Conservation (phyloP, 495 filamentous ascomycete genomes). For the Thermochaetoides thermophila region DNA sequence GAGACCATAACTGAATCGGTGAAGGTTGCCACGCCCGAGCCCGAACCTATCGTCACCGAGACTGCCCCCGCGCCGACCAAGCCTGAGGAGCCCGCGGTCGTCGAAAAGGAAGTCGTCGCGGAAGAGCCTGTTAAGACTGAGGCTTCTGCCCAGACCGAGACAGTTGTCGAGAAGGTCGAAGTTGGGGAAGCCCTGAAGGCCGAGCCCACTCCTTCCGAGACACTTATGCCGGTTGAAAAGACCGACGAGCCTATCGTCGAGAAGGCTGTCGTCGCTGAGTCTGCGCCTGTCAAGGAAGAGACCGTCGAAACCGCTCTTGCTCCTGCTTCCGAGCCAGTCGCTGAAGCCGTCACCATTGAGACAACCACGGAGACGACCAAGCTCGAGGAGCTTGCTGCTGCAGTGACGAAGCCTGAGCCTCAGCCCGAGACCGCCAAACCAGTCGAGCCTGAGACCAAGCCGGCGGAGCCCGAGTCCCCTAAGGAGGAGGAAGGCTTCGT, state of each 20-base stretch:
- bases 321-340: no score
- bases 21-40: no score
- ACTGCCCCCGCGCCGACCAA: background rate
- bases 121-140: background rate
- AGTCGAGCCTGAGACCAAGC: constrained; percentile 3
- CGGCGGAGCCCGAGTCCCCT: constrained; percentile 2
- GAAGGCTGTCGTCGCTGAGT: background rate
- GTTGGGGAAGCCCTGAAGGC: background rate
- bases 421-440: constrained; percentile 1
- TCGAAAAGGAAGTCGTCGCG: background rate
- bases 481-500: constrained; percentile 15
- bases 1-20: no score
- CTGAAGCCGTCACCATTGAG: background rate
- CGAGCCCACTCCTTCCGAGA: background rate
- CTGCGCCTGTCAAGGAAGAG: background rate
- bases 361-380: background rate
- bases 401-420: background rate
- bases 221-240: background rate
- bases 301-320: no score
- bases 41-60: background rate
- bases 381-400: background rate
- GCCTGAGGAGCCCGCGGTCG: constrained; percentile 6
- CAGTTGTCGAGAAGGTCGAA: no score
- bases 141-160: background rate
- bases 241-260: background rate